phyloP scores from a whole-genome alignment of 306 rosid species.

The Lupinus albus region DNA sequence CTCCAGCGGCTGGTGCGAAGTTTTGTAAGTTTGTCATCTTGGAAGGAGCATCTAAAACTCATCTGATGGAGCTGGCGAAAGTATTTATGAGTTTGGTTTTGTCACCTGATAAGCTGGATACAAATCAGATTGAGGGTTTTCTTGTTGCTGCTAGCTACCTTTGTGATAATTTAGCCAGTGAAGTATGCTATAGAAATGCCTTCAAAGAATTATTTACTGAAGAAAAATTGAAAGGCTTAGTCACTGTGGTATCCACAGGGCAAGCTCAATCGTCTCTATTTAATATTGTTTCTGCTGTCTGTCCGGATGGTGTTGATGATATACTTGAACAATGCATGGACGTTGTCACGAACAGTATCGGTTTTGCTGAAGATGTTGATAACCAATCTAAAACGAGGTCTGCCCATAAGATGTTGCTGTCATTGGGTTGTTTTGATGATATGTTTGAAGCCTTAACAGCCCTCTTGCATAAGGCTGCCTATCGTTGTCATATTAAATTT shows the following conservation, averaged over 20 bases:
- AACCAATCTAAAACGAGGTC: slow-evolving; percentile 80
- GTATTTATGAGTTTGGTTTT: slow-evolving; percentile 58
- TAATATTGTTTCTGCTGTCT: slow-evolving; percentile 63
- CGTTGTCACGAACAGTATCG: slow-evolving; percentile 66
- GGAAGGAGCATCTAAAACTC: slow-evolving; percentile 74
- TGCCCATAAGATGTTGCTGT: slow-evolving; percentile 73
- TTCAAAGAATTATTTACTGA: slow-evolving; percentile 64
- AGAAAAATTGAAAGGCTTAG: slow-evolving; percentile 64
- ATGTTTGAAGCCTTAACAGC: slow-evolving; percentile 70
- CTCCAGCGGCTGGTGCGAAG: slow-evolving; percentile 89
- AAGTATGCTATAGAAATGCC: slow-evolving; percentile 51
- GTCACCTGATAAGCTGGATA: slow-evolving; percentile 57
- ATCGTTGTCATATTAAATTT: slow-evolving; percentile 77
- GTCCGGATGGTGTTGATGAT: slow-evolving; percentile 62
- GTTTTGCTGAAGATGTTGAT: slow-evolving; percentile 70
- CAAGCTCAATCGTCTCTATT: slow-evolving; percentile 72
- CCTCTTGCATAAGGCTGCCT: slow-evolving; percentile 73
- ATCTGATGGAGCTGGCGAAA: slow-evolving; percentile 68
- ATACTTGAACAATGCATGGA: slow-evolving; percentile 68
- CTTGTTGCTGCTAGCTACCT: slow-evolving; percentile 66
- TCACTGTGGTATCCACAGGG: slow-evolving; percentile 57
- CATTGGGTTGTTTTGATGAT: slow-evolving; percentile 68
- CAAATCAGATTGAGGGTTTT: slow-evolving; percentile 68
- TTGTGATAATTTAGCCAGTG: slow-evolving; percentile 56
- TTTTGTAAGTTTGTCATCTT: slow-evolving; percentile 69